phyloP scores from a whole-genome alignment of 2,329 filamentous ascomycete genomes.

The Simplicillium sp. region DNA sequence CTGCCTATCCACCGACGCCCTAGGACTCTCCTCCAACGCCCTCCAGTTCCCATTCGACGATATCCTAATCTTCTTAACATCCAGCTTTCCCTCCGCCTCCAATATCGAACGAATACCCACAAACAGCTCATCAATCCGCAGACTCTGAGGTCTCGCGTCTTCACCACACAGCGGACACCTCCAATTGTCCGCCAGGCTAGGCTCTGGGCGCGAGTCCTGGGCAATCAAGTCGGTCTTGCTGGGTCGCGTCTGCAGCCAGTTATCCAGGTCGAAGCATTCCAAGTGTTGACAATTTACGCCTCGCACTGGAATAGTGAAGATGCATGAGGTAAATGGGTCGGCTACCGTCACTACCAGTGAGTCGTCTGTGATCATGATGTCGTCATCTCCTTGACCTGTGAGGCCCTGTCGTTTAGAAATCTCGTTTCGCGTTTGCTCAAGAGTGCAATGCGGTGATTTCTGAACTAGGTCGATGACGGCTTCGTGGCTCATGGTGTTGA shows the following conservation, averaged over 20 bases:
- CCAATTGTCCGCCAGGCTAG: no score
- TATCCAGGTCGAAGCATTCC: constrained; percentile 85
- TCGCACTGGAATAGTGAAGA: constrained; percentile 66
- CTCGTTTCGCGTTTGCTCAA: constrained; percentile 39
- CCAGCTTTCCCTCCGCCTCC: no score
- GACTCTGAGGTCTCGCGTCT: no score
- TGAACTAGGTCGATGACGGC: constrained; percentile 30
- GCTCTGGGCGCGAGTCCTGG: no score
- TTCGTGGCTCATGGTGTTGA: constrained; percentile 45
- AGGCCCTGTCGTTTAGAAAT: constrained; percentile 42
- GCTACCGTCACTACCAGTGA: constrained; percentile 53
- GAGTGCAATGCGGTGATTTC: constrained; percentile 25
- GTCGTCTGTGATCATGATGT: constrained; percentile 48
- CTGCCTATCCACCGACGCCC: no score
- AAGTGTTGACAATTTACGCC: constrained; percentile 62
- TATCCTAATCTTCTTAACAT: no score
- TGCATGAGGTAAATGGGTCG: constrained; percentile 54
- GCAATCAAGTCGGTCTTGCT: constrained; percentile 19
- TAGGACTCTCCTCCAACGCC: no score
- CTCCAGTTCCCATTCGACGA: no score
- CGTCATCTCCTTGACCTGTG: constrained; percentile 44
- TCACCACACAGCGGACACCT: no score
- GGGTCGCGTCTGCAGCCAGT: constrained; percentile 62
- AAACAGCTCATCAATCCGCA: no score
- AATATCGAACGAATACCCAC: no score